phyloP scores from a whole-genome alignment of 192 early-diverging fungal species.

The Helicostylum pulchrum region DNA sequence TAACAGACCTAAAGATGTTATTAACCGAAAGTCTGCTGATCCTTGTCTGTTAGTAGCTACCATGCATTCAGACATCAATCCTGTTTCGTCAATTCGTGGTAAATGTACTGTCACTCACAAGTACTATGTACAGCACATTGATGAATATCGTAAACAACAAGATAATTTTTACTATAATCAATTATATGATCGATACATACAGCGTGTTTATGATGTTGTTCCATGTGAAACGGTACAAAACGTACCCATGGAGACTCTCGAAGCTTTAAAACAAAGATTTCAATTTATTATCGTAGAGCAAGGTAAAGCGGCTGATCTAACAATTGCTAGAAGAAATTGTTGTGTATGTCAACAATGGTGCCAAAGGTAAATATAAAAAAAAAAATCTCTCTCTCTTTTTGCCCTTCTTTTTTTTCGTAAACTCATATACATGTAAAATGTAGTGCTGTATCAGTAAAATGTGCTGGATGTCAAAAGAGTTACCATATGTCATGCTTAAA shows the following conservation, averaged over 20 bases:
- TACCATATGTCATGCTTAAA: constrained; percentile 84
- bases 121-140: constrained; percentile 60
- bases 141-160: constrained; percentile 52
- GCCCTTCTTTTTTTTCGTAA: constrained; percentile 11
- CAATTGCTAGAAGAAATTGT: constrained; percentile 66
- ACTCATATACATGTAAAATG: constrained; percentile 11
- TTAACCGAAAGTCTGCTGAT: constrained; percentile 64
- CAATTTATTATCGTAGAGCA: constrained; percentile 85
- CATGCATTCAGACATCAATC: constrained; percentile 87
- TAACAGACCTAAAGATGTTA: constrained; percentile 73
- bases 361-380: constrained; percentile 40
- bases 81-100: constrained; percentile 74
- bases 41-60: constrained; percentile 75
- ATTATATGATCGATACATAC: constrained; percentile 88
- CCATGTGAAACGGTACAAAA: constrained; percentile 77
- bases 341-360: constrained; percentile 73
- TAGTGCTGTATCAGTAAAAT: constrained; percentile 68
- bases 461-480: constrained; percentile 68
- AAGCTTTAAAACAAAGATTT: constrained; percentile 64
- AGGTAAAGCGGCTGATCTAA: constrained; percentile 75
- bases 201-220: constrained; percentile 83
- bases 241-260: constrained; percentile 68
- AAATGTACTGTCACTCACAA: constrained; percentile 75
- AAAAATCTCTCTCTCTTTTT: neutral
- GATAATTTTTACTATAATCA: constrained; percentile 87